Evolutionary conservation across 495 filamentous ascomycete genomes (phyloP).

Genomic region (Copromyces sp.): DNA sequence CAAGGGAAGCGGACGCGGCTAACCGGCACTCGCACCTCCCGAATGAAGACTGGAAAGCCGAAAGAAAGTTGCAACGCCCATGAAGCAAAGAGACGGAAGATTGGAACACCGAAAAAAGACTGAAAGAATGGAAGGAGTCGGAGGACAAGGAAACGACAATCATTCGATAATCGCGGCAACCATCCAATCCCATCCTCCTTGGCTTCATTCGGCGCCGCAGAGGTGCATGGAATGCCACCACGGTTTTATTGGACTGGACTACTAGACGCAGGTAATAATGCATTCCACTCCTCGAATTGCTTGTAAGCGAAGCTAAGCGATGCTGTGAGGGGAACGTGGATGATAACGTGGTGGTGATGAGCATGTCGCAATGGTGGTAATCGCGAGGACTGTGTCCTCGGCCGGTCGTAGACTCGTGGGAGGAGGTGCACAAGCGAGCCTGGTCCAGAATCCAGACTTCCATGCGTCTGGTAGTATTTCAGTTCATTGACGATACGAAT

Average conservation of each 20-base stretch:
- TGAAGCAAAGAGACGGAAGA: too few relatives aligned
- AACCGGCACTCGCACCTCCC: neutral
- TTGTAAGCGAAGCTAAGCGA: neutral
- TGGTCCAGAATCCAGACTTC: too few relatives aligned
- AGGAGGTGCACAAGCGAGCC: too few relatives aligned
- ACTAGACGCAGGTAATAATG: neutral
- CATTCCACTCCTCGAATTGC: neutral
- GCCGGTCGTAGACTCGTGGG: too few relatives aligned
- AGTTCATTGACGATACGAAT: neutral
- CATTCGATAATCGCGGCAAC: neutral
- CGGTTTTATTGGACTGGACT: neutral
- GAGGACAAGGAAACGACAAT: too few relatives aligned
- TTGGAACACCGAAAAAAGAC: too few relatives aligned
- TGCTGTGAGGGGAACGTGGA: neutral
- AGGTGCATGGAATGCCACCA: neutral
- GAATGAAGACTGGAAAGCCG: neutral
- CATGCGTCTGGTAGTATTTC: neutral
- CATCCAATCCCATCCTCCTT: neutral
- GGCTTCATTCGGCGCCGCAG: neutral
- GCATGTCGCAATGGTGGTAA: neutral
- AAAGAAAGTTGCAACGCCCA: neutral
- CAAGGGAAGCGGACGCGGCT: neutral
- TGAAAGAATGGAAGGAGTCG: too few relatives aligned
- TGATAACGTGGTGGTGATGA: neutral
- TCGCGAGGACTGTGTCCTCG: neutral